Evolutionary conservation across 495 filamentous ascomycete species (phyloP).

Genomic region (Aspergillus sclerotiicarbonarius): DNA sequence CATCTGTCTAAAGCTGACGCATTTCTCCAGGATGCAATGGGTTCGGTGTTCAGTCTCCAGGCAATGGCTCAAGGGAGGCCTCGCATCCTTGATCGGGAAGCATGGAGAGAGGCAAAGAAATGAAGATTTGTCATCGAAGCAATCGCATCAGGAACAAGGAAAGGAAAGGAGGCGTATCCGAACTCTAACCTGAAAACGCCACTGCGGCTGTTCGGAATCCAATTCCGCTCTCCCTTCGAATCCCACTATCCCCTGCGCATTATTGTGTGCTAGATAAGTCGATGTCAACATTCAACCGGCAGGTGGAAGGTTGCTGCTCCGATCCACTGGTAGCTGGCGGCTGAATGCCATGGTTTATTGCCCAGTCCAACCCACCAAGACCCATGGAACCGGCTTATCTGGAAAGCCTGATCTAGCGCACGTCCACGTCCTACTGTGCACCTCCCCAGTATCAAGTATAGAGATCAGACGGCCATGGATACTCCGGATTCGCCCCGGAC

Average conservation of each 20-base stretch:
- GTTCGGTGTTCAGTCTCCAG: not conserved
- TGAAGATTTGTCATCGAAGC: not conserved
- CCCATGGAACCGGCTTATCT: not conserved
- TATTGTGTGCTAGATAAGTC: not conserved
- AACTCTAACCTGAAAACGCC: not conserved
- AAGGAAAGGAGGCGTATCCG: not conserved
- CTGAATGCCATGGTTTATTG: not conserved
- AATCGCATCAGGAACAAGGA: not conserved
- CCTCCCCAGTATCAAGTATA: not conserved
- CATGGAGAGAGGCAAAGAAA: not conserved
- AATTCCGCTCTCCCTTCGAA: not conserved
- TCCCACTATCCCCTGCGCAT: not conserved
- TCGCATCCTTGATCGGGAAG: not conserved
- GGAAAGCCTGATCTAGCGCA: not conserved
- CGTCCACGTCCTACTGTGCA: not conserved
- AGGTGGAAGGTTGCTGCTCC: not conserved
- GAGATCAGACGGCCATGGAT: not conserved
- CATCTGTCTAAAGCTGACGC: not conserved
- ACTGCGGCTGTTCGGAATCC: not conserved
- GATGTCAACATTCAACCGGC: not conserved
- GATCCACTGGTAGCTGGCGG: not conserved
- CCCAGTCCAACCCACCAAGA: not conserved
- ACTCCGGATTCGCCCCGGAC: not conserved
- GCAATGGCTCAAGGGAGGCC: not conserved
- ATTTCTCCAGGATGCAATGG: not conserved